These are phyloP conservation scores for Dioszegia aurantiaca DNA, from an alignment of 768 basidiomycete genomes.

Conservation along the genomic window DNA sequence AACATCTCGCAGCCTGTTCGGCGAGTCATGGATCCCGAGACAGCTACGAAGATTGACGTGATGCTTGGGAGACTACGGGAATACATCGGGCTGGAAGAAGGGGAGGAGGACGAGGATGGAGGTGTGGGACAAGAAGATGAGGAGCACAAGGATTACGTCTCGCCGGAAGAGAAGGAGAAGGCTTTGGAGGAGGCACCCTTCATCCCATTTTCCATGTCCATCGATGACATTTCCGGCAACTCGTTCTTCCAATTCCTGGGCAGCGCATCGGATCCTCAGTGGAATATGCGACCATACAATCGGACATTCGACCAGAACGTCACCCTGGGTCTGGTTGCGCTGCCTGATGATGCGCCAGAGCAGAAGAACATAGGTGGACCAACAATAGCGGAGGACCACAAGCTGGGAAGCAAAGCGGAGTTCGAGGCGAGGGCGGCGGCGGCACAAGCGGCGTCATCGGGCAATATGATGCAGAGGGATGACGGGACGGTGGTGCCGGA, in stretches of 20 bases:
- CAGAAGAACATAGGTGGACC: constrained; percentile 37
- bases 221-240: constrained; percentile 93
- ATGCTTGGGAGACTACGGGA: constrained; percentile 61
- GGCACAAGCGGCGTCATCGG: background rate
- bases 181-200: constrained; percentile 58
- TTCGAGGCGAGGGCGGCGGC: constrained; percentile 21
- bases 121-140: constrained; percentile 60
- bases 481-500: constrained; percentile 59
- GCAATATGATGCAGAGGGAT: constrained; percentile 17
- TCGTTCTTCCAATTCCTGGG: constrained; percentile 91
- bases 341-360: constrained; percentile 39
- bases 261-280: constrained; percentile 85
- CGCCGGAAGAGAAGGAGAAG: constrained; percentile 23
- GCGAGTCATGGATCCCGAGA: constrained; percentile 65
- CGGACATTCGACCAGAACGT: constrained; percentile 78
- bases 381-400: constrained; percentile 36
- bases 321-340: constrained; percentile 66
- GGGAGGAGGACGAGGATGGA: constrained; percentile 55
- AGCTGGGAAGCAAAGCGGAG: constrained; percentile 37
- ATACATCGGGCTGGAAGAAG: constrained; percentile 37
- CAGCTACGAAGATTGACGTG: constrained; percentile 69
- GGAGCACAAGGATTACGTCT: constrained; percentile 57
- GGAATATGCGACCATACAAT: constrained; percentile 79
- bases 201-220: constrained; percentile 70
- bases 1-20: constrained; percentile 77